A percentile compares a stretch with the other conserved stretches of the same genome.
These are phyloP conservation scores for Lepiota venenata DNA, from an alignment of 768 basidiomycete genomes.

Conservation along the genomic window DNA sequence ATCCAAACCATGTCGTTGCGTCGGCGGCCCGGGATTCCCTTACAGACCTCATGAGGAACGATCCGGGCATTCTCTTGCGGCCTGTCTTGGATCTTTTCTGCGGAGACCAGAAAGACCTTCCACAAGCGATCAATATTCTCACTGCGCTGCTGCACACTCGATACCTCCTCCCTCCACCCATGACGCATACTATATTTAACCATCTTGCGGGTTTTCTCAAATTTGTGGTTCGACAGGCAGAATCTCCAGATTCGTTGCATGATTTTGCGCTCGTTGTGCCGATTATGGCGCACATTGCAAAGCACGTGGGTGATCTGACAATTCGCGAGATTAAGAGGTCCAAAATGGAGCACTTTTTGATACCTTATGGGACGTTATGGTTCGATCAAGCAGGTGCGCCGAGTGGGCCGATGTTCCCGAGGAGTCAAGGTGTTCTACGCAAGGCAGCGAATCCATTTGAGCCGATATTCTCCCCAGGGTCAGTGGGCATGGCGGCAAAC, in stretches of 20 bases:
- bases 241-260: conserved; percentile 38
- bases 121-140: conserved; percentile 47
- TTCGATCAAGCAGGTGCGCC: conserved; percentile 51
- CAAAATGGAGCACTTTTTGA: conserved; percentile 64
- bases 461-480: conserved; percentile 55
- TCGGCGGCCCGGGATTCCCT: conserved; percentile 53
- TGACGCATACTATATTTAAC: conserved; percentile 68
- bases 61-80: conserved; percentile 63
- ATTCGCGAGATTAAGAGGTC: conserved; percentile 69
- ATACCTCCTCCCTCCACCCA: conserved; percentile 53
- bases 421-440: conserved; percentile 20
- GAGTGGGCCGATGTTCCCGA: conserved; percentile 59
- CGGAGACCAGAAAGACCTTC: conserved; percentile 44
- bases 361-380: conserved; percentile 73
- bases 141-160: conserved; percentile 57
- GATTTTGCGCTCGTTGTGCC: conserved; percentile 56
- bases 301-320: conserved; percentile 70
- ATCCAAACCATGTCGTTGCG: conserved; percentile 51
- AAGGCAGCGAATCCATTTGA: conserved; percentile 30
- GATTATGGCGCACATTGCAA: conserved; percentile 52
- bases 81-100: conserved; percentile 59
- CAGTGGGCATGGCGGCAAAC: conserved; percentile 28
- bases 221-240: conserved; percentile 39
- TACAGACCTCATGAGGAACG: conserved; percentile 70
- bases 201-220: conserved; percentile 69